A percentile compares a stretch with the other conserved stretches of the same genome.
phyloP scores from a whole-genome alignment of 306 rosid species.

The Prunus salicina region DNA sequence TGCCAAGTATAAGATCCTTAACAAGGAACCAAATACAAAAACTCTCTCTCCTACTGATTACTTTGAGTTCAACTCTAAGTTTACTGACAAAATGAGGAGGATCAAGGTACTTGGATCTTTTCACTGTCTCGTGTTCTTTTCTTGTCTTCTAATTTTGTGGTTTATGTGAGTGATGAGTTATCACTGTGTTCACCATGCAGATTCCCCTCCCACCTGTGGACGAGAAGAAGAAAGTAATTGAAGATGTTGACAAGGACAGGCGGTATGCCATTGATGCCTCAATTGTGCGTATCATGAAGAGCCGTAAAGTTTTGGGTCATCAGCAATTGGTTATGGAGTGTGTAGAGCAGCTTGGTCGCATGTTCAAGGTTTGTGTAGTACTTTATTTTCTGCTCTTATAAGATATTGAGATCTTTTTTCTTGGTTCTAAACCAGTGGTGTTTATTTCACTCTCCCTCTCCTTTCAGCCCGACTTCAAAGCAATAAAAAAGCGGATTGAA shows the following conservation, averaged over 20 bases:
- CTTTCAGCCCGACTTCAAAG: conserved; percentile 84
- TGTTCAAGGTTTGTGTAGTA: conserved; percentile 68
- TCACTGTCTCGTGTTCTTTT: neutral
- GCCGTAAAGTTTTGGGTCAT: conserved; percentile 74
- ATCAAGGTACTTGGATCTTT: conserved; percentile 57
- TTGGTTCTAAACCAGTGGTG: neutral
- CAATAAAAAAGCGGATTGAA: conserved; percentile 91
- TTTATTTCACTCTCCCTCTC: conserved; percentile 2
- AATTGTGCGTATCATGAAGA: conserved; percentile 89
- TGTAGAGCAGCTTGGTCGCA: conserved; percentile 79
- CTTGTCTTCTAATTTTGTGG: neutral
- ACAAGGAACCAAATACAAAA: conserved; percentile 74
- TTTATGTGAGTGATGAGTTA: neutral
- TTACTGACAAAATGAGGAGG: conserved; percentile 86
- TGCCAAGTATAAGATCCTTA: conserved; percentile 73
- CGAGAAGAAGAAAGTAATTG: conserved; percentile 77
- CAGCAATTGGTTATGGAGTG: conserved; percentile 83
- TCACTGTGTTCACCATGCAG: conserved; percentile 29
- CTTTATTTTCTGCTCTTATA: neutral
- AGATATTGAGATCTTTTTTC: neutral
- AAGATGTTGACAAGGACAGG: conserved; percentile 90
- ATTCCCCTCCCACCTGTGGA: conserved; percentile 87
- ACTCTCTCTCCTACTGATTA: conserved; percentile 50
- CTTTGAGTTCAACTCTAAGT: conserved; percentile 75
- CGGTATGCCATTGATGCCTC: conserved; percentile 94